Evolutionary conservation across 768 basidiomycete genomes (phyloP), one percentile per base, ranked within the genome.

Genomic region (Xerocomellus intermedius): DNA sequence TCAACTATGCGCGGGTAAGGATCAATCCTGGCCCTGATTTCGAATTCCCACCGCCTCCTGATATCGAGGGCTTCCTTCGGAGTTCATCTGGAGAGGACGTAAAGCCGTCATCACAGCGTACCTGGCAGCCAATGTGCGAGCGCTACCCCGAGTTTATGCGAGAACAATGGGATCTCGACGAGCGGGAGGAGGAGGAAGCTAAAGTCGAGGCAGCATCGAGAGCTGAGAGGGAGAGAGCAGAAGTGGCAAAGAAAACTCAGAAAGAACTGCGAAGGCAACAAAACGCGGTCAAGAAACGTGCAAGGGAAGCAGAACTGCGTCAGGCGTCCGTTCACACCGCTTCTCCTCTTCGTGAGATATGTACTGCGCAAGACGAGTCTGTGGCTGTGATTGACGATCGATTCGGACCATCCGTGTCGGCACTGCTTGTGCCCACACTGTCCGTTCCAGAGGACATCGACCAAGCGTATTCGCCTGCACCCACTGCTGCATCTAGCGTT

Each of bases 11-110:
- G 0, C 82, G 84, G 55, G 88, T 94, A 13, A 79, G 71, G 44
- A 78, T 96, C 54, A 98, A 99, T 66, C 84, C 94, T 17, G 97
- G 97, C 1, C 97, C 97, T 0, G 69, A 86, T 56, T 98, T 95
- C 63, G 81, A 82, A 8, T 90, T 80, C 62, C 82, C 89, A 2
- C 94, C 94, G 3, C 91, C 91, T 2, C 72, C 78, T 8, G 87
- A 94, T 60, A 81, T 94, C 60, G 91, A 93, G 56, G 77, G 80
- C 4, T 62, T 86, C 17, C 78, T 94, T 41, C 58, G 60, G 26
- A 67, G 66, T 49, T 57, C 62, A 2, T 59, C 68, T 33, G 75
- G 76, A 55, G 64, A 66, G 42, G 72, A 70, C 54, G 63, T 67
- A 4, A 61, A 64, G 30, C 60, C 68, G 30, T 61, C 69, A 16